Percentiles rank a stretch among this genome's conserved stretches.
phyloP scores from a whole-genome alignment of 2,329 filamentous ascomycete genomes.

The Fusarium proliferatum region DNA sequence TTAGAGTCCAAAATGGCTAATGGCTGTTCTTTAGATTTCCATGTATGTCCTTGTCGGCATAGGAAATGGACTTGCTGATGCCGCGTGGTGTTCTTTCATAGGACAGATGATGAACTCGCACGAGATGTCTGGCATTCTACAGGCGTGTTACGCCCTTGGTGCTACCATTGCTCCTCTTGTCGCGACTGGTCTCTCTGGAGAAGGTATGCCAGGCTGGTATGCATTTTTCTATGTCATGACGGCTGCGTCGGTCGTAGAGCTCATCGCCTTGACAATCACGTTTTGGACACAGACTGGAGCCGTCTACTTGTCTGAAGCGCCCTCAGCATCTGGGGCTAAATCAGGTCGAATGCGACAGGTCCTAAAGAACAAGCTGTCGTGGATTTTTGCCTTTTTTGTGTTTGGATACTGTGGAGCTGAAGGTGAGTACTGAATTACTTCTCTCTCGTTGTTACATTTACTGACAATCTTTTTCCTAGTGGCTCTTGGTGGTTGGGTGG shows the following conservation, averaged over 20 bases:
- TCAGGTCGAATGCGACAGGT: background rate
- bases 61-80: background rate
- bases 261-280: background rate
- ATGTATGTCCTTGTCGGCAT: background rate
- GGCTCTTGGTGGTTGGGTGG: background rate
- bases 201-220: background rate
- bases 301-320: background rate
- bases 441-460: background rate
- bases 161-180: background rate
- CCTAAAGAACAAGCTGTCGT: background rate
- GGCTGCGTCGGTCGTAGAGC: background rate
- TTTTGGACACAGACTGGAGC: background rate
- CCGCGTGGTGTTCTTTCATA: background rate
- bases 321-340: background rate
- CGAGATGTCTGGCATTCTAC: background rate
- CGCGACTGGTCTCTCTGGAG: background rate
- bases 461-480: background rate
- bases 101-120: background rate
- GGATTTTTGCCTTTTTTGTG: background rate
- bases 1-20: background rate
- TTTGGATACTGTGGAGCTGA: background rate
- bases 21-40: background rate
- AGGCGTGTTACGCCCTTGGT: background rate
- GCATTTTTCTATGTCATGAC: background rate
- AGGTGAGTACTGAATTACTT: background rate